Percentiles rank a stretch among this genome's conserved stretches.
Evolutionary conservation across 257 asterid species (phyloP).

Genomic region (Coffea eugenioides): DNA sequence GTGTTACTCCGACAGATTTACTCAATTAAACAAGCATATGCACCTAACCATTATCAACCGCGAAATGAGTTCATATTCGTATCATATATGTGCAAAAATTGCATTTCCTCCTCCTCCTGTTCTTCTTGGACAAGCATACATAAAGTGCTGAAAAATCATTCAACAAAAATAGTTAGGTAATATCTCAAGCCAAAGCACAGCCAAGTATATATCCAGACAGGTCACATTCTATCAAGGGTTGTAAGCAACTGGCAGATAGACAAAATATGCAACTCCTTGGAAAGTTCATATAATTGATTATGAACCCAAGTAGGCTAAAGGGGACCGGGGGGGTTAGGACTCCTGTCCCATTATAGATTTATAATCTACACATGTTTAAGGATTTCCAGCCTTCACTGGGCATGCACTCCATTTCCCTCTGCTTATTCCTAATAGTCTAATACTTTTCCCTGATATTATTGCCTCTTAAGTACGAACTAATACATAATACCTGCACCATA

Average conservation of each 20-base stretch:
- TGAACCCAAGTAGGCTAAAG: neutral
- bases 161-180: neutral
- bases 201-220: no score
- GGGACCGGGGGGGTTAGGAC: neutral
- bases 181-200: neutral
- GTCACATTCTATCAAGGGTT: neutral
- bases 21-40: neutral
- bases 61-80: neutral
- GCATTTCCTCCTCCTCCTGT: neutral
- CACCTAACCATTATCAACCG: neutral
- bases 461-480: neutral
- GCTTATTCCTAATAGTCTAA: neutral
- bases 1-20: neutral
- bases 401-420: neutral
- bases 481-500: neutral
- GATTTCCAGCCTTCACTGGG: neutral
- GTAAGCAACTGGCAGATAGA: neutral
- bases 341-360: neutral
- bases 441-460: neutral
- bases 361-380: neutral
- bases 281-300: neutral
- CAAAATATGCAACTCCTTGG: neutral
- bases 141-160: neutral
- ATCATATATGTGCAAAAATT: neutral
- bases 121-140: neutral